A percentile compares a stretch with the other conserved stretches of the same genome.
These are phyloP conservation scores for Megacollybia marginata DNA, from an alignment of 768 basidiomycete species.

Conservation along the genomic window DNA sequence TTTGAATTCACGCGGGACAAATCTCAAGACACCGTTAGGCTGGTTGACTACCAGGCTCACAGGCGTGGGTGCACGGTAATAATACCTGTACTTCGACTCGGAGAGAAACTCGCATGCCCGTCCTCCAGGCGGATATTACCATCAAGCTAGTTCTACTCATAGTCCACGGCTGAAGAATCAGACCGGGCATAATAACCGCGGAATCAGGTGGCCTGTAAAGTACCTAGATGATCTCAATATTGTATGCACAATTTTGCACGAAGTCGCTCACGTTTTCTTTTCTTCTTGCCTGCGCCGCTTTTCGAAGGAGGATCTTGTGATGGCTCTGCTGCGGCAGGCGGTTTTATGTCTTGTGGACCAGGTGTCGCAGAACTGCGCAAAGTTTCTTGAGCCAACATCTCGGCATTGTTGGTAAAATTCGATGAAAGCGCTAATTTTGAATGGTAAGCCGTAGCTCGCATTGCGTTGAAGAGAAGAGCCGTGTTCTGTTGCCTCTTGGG, in stretches of 20 bases:
- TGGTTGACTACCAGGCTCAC: conserved; percentile 75
- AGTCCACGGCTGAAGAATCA: too few species aligned
- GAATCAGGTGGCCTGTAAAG: too few species aligned
- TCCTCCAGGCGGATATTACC: too few species aligned
- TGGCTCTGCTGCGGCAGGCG: not conserved
- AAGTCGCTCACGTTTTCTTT: conserved; percentile 40
- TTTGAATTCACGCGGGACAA: conserved; percentile 50
- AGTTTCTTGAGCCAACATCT: conserved; percentile 11
- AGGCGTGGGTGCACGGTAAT: conserved; percentile 44
- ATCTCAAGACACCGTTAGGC: conserved; percentile 64
- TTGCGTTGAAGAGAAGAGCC: conserved; percentile 64
- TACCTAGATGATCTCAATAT: too few species aligned
- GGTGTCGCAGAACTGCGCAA: conserved; percentile 14
- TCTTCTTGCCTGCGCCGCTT: conserved; percentile 59
- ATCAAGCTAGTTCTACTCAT: too few species aligned
- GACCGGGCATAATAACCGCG: too few species aligned
- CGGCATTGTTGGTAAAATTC: conserved; percentile 22
- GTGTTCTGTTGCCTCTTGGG: conserved; percentile 61
- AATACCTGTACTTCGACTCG: not conserved
- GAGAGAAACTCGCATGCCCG: too few species aligned
- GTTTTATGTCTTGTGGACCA: conserved; percentile 9
- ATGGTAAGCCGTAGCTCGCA: conserved; percentile 73
- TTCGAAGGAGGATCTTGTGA: conserved; percentile 42
- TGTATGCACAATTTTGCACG: too few species aligned
- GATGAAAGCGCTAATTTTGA: conserved; percentile 47